These are phyloP conservation scores for Aureobasidium namibiae DNA, from an alignment of 2,329 filamentous ascomycete genomes.

Conservation along the genomic window DNA sequence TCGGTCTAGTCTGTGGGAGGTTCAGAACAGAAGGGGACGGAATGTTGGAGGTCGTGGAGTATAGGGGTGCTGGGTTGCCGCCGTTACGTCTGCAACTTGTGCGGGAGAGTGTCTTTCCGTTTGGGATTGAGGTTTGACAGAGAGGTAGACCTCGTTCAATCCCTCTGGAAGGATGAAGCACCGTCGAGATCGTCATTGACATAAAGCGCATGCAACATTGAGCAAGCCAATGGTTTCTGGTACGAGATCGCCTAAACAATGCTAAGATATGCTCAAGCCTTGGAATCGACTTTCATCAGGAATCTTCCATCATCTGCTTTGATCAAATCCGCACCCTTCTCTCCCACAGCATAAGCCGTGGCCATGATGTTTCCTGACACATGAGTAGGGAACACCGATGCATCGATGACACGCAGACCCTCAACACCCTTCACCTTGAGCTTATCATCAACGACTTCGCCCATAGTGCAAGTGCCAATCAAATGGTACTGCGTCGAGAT, in stretches of 20 bases:
- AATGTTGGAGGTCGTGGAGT: not conserved
- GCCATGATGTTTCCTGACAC: conserved; percentile 22
- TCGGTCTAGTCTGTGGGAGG: not conserved
- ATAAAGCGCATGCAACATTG: no score
- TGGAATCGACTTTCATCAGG: conserved; percentile 15
- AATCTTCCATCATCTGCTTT: conserved; percentile 23
- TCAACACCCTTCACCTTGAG: conserved; percentile 21
- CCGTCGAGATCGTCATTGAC: no score
- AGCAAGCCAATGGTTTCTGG: no score
- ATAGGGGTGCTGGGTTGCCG: not conserved
- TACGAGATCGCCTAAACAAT: not conserved
- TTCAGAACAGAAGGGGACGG: not conserved
- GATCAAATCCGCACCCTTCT: conserved; percentile 29
- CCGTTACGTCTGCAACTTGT: not conserved
- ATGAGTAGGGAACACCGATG: conserved; percentile 26
- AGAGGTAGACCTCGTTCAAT: not conserved
- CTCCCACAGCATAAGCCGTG: conserved; percentile 27
- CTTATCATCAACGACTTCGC: conserved; percentile 21
- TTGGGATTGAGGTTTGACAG: not conserved
- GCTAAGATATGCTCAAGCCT: not conserved
- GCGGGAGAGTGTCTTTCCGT: not conserved
- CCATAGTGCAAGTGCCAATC: conserved; percentile 33
- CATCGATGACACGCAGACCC: conserved; percentile 23
- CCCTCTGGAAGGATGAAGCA: not conserved
- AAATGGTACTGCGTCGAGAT: conserved; percentile 33